Evolutionary conservation across 352 stramenopile species (phyloP).

Genomic region (Phytophthora sp.): DNA sequence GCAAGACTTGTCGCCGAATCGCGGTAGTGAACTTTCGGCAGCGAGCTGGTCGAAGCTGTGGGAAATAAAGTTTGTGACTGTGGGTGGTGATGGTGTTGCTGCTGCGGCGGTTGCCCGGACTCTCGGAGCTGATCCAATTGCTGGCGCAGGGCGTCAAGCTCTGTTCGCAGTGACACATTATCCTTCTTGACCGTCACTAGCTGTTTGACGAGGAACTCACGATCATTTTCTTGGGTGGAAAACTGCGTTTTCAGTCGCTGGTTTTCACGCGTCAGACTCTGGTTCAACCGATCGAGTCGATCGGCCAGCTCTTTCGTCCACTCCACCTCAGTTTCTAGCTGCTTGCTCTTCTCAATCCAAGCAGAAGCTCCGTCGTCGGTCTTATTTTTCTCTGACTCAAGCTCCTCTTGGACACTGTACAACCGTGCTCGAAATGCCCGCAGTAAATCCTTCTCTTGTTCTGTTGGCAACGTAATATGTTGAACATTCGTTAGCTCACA

Average conservation of each 20-base stretch:
- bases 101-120: constrained; percentile 35
- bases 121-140: constrained; percentile 63
- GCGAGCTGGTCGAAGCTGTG: constrained; percentile 46
- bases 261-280: constrained; percentile 90
- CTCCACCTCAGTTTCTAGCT: constrained; percentile 90
- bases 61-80: constrained; percentile 15
- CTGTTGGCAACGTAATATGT: too few species aligned
- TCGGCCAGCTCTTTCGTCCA: constrained; percentile 92
- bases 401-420: constrained; percentile 93
- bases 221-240: constrained; percentile 92
- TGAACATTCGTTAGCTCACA: too few species aligned
- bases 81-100: constrained; percentile 30
- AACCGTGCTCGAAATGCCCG: constrained; percentile 89
- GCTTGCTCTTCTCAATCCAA: constrained; percentile 93
- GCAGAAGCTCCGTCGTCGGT: constrained; percentile 88
- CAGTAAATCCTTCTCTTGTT: constrained; percentile 92
- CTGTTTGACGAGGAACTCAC: constrained; percentile 93
- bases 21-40: constrained; percentile 43
- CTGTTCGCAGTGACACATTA: constrained; percentile 78
- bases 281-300: constrained; percentile 90
- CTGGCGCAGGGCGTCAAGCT: constrained; percentile 56
- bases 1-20: constrained; percentile 16
- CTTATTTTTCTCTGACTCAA: constrained; percentile 93
- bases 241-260: constrained; percentile 90
- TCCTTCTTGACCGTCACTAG: constrained; percentile 93